phyloP scores from a whole-genome alignment of 169 alveolate genomes.

The Eimeria praecox region DNA sequence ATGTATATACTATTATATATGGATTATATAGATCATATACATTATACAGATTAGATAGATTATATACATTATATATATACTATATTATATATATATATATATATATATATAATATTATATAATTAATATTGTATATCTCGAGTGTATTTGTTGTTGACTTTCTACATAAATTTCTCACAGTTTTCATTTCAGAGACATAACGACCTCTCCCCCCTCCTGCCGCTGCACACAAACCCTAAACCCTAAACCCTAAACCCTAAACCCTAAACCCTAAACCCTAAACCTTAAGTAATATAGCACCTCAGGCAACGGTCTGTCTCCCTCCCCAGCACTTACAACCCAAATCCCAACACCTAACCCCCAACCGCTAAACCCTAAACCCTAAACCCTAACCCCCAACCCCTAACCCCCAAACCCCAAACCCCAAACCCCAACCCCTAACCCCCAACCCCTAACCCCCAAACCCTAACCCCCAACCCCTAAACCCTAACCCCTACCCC shows the following conservation, averaged over 20 bases:
- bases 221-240: conserved; percentile 41
- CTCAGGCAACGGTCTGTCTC: no score
- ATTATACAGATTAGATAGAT: no score
- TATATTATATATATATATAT: no score
- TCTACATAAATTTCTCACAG: no score
- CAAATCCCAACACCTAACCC: no score
- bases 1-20: no score
- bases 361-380: no score
- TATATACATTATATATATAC: no score
- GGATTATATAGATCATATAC: no score
- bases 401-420: not conserved
- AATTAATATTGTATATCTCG: not conserved
- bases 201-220: conserved; percentile 24
- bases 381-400: no score
- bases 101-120: not conserved
- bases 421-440: not conserved
- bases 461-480: conserved; percentile 93
- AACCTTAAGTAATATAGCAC: conserved; percentile 4
- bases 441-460: not conserved
- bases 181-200: conserved; percentile 5
- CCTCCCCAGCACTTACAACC: no score
- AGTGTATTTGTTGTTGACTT: no score
- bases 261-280: conserved; percentile 18
- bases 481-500: conserved; percentile 97
- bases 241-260: not conserved